Conservation (phyloP, 192 early-diverging fungal genomes). For the Umbelopsis ramanniana region DNA sequence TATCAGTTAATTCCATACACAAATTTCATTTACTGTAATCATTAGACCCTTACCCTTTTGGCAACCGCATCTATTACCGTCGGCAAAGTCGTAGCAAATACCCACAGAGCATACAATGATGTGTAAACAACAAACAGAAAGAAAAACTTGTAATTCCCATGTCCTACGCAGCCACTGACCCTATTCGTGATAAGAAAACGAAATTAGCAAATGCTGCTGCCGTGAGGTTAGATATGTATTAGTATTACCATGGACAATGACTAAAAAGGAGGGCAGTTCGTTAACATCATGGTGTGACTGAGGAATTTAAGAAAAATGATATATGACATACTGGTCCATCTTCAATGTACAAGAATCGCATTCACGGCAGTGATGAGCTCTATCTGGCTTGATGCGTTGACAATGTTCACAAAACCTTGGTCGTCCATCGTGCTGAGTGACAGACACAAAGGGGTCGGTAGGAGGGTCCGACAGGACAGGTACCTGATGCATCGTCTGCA, state of each 20-base stretch:
- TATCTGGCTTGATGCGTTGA: constrained; percentile 50
- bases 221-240: not conserved
- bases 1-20: not conserved
- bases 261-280: constrained; percentile 15
- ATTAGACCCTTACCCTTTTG: constrained; percentile 11
- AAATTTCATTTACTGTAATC: not conserved
- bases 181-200: constrained; percentile 25
- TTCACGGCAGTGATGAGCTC: constrained; percentile 60
- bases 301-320: not conserved
- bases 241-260: constrained; percentile 38
- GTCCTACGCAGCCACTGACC: constrained; percentile 57
- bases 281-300: not conserved
- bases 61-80: constrained; percentile 25
- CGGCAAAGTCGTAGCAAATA: constrained; percentile 41
- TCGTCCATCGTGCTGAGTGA: constrained; percentile 29
- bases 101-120: constrained; percentile 47
- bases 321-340: constrained; percentile 62
- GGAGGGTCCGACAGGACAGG: not conserved
- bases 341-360: constrained; percentile 59
- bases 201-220: constrained; percentile 14
- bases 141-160: constrained; percentile 62
- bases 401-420: constrained; percentile 37
- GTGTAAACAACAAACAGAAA: constrained; percentile 56
- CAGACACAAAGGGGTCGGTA: constrained; percentile 24
- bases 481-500: constrained; percentile 13